Percentiles rank a stretch among this genome's conserved stretches.
These are phyloP conservation scores for Starmera stellimalicola DNA, from an alignment of 1,139 yeast genomes.

Conservation along the genomic window DNA sequence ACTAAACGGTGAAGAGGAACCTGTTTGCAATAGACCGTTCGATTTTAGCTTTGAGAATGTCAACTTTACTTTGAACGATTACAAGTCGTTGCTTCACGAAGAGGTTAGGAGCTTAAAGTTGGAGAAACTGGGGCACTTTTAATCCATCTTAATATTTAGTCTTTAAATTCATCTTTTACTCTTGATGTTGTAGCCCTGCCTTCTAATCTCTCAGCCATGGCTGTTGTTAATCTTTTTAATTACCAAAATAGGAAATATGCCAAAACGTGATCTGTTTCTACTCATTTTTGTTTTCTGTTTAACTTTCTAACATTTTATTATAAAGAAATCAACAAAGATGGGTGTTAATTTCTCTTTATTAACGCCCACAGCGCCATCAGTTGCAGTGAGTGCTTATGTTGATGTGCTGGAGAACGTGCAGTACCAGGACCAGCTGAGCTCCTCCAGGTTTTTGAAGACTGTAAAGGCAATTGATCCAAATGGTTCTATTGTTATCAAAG, in stretches of 20 bases:
- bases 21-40: constrained; percentile 35
- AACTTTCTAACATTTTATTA: no score
- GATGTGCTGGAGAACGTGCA: constrained; percentile 69
- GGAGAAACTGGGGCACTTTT: constrained; percentile 15
- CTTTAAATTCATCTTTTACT: no score
- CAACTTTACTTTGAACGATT: constrained; percentile 27
- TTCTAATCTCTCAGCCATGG: no score
- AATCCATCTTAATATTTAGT: no score
- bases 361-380: constrained; percentile 88
- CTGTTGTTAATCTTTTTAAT: no score
- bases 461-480: constrained; percentile 64
- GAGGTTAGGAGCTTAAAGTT: constrained; percentile 34
- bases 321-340: constrained; percentile 41
- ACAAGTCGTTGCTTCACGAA: constrained; percentile 34
- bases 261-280: no score
- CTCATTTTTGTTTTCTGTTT: no score
- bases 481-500: constrained; percentile 69
- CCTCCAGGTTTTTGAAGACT: constrained; percentile 78
- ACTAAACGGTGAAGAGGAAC: constrained; percentile 38
- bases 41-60: constrained; percentile 52
- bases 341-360: constrained; percentile 79
- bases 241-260: no score
- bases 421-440: constrained; percentile 59
- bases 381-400: constrained; percentile 84
- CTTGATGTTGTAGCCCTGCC: no score